A percentile compares a stretch with the other conserved stretches of the same genome.
Conservation (phyloP, 148 eudicot species). For the Drosera capensis region DNA sequence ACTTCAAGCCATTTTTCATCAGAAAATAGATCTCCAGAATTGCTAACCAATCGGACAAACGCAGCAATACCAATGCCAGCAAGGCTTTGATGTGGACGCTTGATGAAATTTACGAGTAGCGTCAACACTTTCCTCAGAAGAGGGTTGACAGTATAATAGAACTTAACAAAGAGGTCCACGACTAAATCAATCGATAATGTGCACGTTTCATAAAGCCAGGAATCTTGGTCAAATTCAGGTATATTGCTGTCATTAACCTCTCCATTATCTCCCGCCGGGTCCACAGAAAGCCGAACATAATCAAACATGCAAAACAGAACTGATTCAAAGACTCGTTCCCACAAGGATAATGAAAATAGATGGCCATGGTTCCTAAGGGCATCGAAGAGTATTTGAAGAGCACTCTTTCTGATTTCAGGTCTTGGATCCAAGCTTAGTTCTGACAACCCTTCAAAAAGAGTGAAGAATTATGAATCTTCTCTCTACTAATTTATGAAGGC, state of each 20-base stretch:
- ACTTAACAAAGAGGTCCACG: constrained; percentile 89
- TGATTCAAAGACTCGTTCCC: constrained; percentile 95
- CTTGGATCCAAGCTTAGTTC: constrained; percentile 99
- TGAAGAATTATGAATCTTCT: not conserved
- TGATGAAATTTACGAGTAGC: constrained; percentile 80
- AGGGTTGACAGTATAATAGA: constrained; percentile 74
- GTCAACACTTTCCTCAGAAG: constrained; percentile 70
- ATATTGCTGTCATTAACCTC: constrained; percentile 19
- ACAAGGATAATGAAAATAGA: constrained; percentile 75
- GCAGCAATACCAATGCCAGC: constrained; percentile 99
- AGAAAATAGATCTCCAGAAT: constrained; percentile 81
- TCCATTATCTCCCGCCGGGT: constrained; percentile 48
- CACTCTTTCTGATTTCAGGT: constrained; percentile 87
- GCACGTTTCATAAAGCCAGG: constrained; percentile 98
- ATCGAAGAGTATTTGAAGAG: constrained; percentile 83
- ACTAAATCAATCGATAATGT: constrained; percentile 84
- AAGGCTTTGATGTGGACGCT: constrained; percentile 94
- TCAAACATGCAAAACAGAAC: constrained; percentile 94
- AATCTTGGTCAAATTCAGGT: constrained; percentile 76
- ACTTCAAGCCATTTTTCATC: constrained; percentile 95
- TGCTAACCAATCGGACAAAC: constrained; percentile 87
- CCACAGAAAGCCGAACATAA: constrained; percentile 83
- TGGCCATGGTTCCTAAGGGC: constrained; percentile 87
- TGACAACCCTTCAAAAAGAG: constrained; percentile 57
- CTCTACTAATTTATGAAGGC: not conserved